These are phyloP conservation scores for Geosmithia morbida DNA, from an alignment of 2,329 filamentous ascomycete species.

Conservation along the genomic window DNA sequence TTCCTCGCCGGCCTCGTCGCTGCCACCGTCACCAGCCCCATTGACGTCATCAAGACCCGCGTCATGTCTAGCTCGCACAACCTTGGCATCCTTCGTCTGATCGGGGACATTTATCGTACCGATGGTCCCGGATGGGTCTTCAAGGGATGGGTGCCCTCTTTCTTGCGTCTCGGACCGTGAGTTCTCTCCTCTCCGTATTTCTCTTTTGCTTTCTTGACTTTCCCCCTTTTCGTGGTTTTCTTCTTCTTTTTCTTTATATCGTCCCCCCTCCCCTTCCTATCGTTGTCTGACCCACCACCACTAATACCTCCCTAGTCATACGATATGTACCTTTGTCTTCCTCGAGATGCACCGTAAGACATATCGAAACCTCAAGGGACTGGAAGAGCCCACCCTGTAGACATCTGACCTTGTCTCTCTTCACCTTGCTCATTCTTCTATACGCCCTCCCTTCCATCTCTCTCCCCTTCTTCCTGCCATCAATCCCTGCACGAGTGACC, in stretches of 20 bases:
- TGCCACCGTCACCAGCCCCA: constrained; percentile 70
- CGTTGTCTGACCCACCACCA: not conserved
- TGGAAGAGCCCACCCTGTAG: constrained; percentile 8
- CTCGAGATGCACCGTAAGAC: constrained; percentile 74
- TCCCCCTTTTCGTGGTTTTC: not conserved
- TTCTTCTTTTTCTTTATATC: not conserved
- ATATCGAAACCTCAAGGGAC: constrained; percentile 42
- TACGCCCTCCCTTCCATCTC: too few species aligned
- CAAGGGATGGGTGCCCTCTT: constrained; percentile 76
- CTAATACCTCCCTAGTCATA: constrained; percentile 39
- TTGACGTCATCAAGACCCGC: constrained; percentile 81
- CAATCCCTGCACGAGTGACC: too few species aligned
- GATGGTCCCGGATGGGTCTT: constrained; percentile 78
- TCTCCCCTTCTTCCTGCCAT: too few species aligned
- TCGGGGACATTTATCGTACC: constrained; percentile 51
- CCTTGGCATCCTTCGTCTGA: constrained; percentile 38
- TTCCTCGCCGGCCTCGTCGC: constrained; percentile 71
- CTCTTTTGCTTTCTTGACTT: not conserved
- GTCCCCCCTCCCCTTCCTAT: not conserved
- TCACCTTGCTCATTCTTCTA: too few species aligned
- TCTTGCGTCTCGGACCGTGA: constrained; percentile 49
- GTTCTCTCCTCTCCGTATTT: constrained; percentile 11
- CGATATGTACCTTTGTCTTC: constrained; percentile 76
- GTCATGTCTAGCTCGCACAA: constrained; percentile 56
- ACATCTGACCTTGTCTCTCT: not conserved